Percentiles rank a stretch among this genome's conserved stretches.
These are phyloP conservation scores for Boletus semigastroideus DNA, from an alignment of 1,284 basidiomycete species.

Conservation along the genomic window DNA sequence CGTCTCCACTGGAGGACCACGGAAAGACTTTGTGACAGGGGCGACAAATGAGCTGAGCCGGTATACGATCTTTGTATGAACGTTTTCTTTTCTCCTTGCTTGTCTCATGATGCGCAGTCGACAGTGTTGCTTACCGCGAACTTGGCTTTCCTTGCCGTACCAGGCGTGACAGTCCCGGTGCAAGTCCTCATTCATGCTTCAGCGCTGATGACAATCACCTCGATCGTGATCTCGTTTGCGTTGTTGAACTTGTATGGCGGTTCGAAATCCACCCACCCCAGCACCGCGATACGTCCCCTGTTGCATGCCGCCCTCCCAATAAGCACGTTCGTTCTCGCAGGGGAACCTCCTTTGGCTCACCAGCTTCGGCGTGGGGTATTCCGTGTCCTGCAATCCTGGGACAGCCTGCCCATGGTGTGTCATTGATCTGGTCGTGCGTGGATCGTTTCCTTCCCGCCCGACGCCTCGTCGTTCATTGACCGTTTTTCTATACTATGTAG, in stretches of 20 bases:
- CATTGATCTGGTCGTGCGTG: slow-evolving; percentile 7
- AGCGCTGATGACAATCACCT: not conserved
- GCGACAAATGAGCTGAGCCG: not conserved
- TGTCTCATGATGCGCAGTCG: not conserved
- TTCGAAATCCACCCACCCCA: not conserved
- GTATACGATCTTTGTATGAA: not conserved
- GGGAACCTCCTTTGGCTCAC: not conserved
- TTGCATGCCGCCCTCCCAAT: no score
- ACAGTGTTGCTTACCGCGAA: not conserved
- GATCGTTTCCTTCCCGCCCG: no score
- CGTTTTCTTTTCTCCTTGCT: not conserved
- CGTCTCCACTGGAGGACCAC: not conserved
- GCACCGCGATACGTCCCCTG: not conserved
- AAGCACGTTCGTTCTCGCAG: not conserved
- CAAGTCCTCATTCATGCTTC: slow-evolving; percentile 1
- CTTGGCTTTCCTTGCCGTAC: not conserved
- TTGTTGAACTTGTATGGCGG: not conserved
- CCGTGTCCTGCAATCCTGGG: slow-evolving; percentile 2
- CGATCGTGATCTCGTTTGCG: not conserved
- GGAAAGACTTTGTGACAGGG: not conserved
- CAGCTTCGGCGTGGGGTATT: not conserved
- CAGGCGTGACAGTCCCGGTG: not conserved
- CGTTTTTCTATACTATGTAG: no score
- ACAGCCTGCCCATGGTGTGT: slow-evolving; percentile 5
- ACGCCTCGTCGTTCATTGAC: no score